A percentile compares a stretch with the other conserved stretches of the same genome.
These are phyloP conservation scores for Glycyrrhiza uralensis DNA, from an alignment of 306 rosid species.

Conservation along the genomic window DNA sequence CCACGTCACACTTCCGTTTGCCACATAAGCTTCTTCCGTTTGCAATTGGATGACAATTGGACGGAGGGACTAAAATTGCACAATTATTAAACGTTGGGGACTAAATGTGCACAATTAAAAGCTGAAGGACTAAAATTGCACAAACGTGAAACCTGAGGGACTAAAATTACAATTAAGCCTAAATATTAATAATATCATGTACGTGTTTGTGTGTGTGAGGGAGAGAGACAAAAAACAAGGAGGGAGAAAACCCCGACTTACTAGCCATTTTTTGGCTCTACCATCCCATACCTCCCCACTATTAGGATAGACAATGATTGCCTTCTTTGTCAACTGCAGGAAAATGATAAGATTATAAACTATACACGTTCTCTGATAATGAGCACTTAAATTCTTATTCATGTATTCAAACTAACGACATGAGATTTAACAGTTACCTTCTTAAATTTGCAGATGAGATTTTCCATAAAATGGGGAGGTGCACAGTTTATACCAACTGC, in stretches of 20 bases:
- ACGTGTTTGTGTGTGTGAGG: neutral
- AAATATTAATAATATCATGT: too few species aligned
- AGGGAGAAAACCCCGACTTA: slow-evolving; percentile 29
- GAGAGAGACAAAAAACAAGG: too few species aligned
- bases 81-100: too few species aligned
- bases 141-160: too few species aligned
- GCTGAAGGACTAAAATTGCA: too few species aligned
- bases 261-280: slow-evolving; percentile 80
- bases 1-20: too few species aligned
- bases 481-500: slow-evolving; percentile 92
- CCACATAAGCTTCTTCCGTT: too few species aligned
- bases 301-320: slow-evolving; percentile 75
- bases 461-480: slow-evolving; percentile 78
- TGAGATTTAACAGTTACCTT: slow-evolving; percentile 39
- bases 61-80: too few species aligned
- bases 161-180: too few species aligned
- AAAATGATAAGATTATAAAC: neutral
- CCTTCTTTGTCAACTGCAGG: slow-evolving; percentile 72
- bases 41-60: too few species aligned
- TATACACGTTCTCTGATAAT: neutral
- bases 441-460: slow-evolving; percentile 60
- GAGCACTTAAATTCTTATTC: neutral
- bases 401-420: neutral
- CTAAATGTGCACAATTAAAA: too few species aligned
- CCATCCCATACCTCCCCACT: slow-evolving; percentile 95